These are phyloP conservation scores for Picea engelmannii DNA, from an alignment of 83 land plant genomes.

Conservation along the genomic window DNA sequence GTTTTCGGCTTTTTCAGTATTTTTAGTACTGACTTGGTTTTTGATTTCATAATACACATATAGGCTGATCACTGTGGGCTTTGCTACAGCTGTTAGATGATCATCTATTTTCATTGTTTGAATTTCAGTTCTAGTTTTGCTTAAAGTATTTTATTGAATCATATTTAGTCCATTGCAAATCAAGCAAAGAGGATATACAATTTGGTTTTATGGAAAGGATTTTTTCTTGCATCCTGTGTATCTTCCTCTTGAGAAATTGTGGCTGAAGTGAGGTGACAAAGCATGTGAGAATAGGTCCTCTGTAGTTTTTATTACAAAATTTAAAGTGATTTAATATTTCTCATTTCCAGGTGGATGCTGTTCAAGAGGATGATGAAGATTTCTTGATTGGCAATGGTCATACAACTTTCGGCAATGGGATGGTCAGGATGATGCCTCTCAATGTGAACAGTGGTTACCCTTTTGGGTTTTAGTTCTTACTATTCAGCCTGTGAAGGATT, in stretches of 20 bases:
- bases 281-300: neutral
- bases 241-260: neutral
- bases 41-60: neutral
- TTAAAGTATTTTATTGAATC: neutral
- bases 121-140: neutral
- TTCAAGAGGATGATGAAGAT: constrained; percentile 14
- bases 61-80: neutral
- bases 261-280: neutral
- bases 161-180: neutral
- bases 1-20: neutral
- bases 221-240: constrained; percentile 1
- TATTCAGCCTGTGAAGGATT: neutral
- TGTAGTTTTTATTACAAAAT: neutral
- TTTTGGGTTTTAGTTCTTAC: constrained; percentile 10
- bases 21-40: neutral
- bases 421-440: constrained; percentile 9
- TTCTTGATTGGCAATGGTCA: neutral
- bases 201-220: neutral
- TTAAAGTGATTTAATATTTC: neutral
- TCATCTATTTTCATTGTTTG: neutral
- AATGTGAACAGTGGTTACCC: neutral
- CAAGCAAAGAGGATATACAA: neutral
- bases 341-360: constrained; percentile 7
- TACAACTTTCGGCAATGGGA: neutral
- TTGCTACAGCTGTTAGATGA: neutral